A percentile compares a stretch with the other conserved stretches of the same genome.
These are phyloP conservation scores for Podaxis sp. DNA, from an alignment of 768 basidiomycete species.

Conservation along the genomic window DNA sequence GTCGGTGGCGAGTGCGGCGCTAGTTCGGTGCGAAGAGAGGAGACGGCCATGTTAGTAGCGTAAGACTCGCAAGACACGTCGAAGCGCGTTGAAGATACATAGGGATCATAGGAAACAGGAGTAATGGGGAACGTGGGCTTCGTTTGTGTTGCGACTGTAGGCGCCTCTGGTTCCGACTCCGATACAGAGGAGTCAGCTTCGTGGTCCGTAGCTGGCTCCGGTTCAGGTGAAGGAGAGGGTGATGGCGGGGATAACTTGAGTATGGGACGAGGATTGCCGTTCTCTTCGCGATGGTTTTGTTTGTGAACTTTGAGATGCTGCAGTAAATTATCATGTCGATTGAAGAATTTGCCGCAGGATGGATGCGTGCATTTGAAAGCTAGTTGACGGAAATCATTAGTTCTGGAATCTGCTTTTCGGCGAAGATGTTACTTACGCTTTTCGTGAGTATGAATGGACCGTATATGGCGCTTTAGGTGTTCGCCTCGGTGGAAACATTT, in stretches of 20 bases:
- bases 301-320: constrained; percentile 78
- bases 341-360: constrained; percentile 71
- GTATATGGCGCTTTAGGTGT: constrained; percentile 74
- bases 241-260: constrained; percentile 15
- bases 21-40: constrained; percentile 43
- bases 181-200: constrained; percentile 13
- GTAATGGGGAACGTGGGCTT: constrained; percentile 16
- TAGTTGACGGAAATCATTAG: constrained; percentile 28
- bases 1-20: constrained; percentile 23
- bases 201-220: constrained; percentile 15
- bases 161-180: constrained; percentile 13
- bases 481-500: constrained; percentile 75
- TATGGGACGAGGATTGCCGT: constrained; percentile 16
- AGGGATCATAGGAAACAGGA: constrained; percentile 19
- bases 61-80: constrained; percentile 27
- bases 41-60: constrained; percentile 43
- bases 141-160: constrained; percentile 8
- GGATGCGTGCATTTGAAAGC: constrained; percentile 73
- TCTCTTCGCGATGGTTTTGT: constrained; percentile 22
- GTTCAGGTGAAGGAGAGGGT: constrained; percentile 22
- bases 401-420: constrained; percentile 5
- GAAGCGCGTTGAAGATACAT: constrained; percentile 13
- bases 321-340: constrained; percentile 76
- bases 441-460: constrained; percentile 74
- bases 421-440: constrained; percentile 56